Evolutionary conservation across 2,329 filamentous ascomycete genomes (phyloP).

Genomic region (Verticillium albo-atrum): DNA sequence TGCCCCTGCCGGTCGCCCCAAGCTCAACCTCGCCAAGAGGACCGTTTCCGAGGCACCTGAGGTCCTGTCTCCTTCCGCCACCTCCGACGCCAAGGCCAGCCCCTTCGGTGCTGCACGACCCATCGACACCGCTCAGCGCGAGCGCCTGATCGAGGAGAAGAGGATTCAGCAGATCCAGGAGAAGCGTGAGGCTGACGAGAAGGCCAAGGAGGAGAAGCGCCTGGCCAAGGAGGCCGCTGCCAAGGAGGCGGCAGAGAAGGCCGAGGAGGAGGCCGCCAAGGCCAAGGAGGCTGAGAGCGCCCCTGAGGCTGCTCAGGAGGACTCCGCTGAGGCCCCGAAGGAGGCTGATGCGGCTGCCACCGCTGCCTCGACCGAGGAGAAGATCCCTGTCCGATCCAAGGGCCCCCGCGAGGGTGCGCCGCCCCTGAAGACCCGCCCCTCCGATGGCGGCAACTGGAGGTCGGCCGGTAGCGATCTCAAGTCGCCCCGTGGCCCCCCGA

Average conservation of each 20-base stretch:
- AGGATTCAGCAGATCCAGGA: slow-evolving; percentile 67
- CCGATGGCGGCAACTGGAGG: slow-evolving; percentile 59
- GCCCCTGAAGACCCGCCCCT: slow-evolving; percentile 48
- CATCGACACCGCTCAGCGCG: slow-evolving; percentile 86
- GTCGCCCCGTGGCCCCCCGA: slow-evolving; percentile 39
- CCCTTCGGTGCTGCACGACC: slow-evolving; percentile 91
- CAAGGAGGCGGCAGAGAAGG: slow-evolving; percentile 51
- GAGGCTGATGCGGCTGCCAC: slow-evolving; percentile 17
- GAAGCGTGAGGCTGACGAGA: slow-evolving; percentile 85
- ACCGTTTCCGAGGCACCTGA: slow-evolving; percentile 73
- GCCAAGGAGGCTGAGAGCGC: slow-evolving; percentile 23
- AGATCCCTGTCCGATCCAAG: slow-evolving; percentile 32
- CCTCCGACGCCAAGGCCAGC: slow-evolving; percentile 73
- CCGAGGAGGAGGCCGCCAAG: slow-evolving; percentile 20
- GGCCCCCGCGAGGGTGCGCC: slow-evolving; percentile 35
- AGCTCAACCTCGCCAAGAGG: slow-evolving; percentile 83
- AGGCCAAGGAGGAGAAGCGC: slow-evolving; percentile 70
- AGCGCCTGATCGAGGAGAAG: slow-evolving; percentile 89
- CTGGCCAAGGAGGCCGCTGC: slow-evolving; percentile 62
- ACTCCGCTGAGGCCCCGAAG: slow-evolving; percentile 23
- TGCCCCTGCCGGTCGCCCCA: slow-evolving; percentile 63
- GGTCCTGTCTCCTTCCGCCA: slow-evolving; percentile 42
- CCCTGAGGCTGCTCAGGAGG: slow-evolving; percentile 20
- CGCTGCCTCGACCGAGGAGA: slow-evolving; percentile 40
- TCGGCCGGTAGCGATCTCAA: slow-evolving; percentile 43